Base-by-base conservation (phyloP, 2,329 filamentous ascomycete genomes). In the Nemania sp. region DNA sequence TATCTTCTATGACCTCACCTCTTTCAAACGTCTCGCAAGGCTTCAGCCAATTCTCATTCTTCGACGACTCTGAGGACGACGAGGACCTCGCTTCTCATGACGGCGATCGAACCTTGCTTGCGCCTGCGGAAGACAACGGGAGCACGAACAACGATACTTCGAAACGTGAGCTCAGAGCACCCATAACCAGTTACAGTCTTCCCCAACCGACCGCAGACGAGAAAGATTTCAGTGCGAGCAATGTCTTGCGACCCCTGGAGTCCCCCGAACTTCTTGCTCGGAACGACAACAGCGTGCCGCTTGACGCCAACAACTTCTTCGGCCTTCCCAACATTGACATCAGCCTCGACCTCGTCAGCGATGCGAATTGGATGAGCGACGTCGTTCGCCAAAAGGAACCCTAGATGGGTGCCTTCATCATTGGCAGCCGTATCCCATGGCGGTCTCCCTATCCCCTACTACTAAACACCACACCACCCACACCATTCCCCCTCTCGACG, bases 301-400 rank as follows among this genome's bases (percentile, higher is more conserved):
- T 69, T 13, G 66, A 65, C 25, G 68, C 67, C 21, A 65, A 64
- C 13, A 60, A 66, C 15, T 66, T 73, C 45, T 69, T 73, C 21
- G 63, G 58, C 25, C 71, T 70, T 18, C 69, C 69, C 12, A 70
- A 70, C 11, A 67, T 74, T 13, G 72, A 74, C 50, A 67, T 70
- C 6, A 71, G 74, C n/a, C 60, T 77, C 11, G 72, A 77, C 32
- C 62, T 79, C 7, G 70, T 76, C 6, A 73, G 60, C 52, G 83
- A 85, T 68, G 73, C 84, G 62, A 76, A 79, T 55, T 84, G 82
- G 81, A 81, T 85, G 70, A 79, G 78, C 11, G 77, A 79, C 34
- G 73, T 78, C 21, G 82, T 85, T 63, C 74, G 75, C 15, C 50
- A 50, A 15, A 63, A 60, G 40, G n/a, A 18, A 3, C n/a, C 60